Evolutionary conservation across 164 flowering plant genomes (phyloP).

Genomic region (Magnolia kwangsiensis): DNA sequence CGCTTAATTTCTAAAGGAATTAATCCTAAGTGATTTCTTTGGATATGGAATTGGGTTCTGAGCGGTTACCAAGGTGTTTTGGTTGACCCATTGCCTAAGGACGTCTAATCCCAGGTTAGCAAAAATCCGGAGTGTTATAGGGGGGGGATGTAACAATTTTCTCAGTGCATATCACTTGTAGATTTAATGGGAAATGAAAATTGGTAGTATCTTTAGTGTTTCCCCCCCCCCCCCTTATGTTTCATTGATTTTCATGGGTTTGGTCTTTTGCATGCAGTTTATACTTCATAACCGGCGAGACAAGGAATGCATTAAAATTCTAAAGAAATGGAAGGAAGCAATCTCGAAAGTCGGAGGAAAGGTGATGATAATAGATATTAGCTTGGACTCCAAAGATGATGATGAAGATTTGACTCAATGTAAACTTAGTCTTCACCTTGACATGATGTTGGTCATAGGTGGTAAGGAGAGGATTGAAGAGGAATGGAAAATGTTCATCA

Average conservation of each 20-base stretch:
- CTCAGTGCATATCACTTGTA: too few relatives aligned
- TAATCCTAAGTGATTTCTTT: too few relatives aligned
- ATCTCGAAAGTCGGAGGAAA: conserved; percentile 5
- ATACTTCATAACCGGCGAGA: conserved; percentile 1
- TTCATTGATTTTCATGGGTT: neutral
- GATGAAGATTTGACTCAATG: neutral
- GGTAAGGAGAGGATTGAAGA: conserved; percentile 13
- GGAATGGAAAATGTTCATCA: conserved; percentile 12
- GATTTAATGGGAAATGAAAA: too few relatives aligned
- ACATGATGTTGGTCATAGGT: conserved; percentile 9
- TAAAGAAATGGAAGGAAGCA: conserved; percentile 8
- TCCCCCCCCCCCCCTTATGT: too few relatives aligned
- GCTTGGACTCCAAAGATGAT: conserved; percentile 7
- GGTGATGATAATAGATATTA: conserved; percentile 37
- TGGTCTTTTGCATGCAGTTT: neutral
- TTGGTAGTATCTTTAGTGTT: too few relatives aligned
- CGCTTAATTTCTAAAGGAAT: too few relatives aligned
- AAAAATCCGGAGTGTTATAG: too few relatives aligned
- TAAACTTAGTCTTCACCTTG: conserved; percentile 5
- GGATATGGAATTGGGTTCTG: too few relatives aligned
- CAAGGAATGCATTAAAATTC: conserved; percentile 8
- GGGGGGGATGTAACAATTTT: too few relatives aligned
- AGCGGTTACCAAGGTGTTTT: too few relatives aligned
- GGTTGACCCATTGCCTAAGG: too few relatives aligned
- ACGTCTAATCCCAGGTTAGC: too few relatives aligned